A percentile compares a stretch with the other conserved stretches of the same genome.
Evolutionary conservation across 1,139 yeast species (phyloP).

Genomic region (Saccharomyces hybrid): DNA sequence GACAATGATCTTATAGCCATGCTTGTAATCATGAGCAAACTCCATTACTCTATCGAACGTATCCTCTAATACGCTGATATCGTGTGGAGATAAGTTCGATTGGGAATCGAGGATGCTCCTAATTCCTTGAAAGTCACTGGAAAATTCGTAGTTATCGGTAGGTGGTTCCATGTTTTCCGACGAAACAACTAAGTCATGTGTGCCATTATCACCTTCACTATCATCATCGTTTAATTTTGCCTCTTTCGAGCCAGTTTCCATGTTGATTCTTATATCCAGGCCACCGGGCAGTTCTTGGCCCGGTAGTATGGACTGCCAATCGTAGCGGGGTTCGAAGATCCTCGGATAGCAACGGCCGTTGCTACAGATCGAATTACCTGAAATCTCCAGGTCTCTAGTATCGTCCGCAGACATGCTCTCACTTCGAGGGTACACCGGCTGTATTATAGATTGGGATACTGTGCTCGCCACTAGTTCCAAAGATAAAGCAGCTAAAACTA

Average conservation of each 20-base stretch:
- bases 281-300: constrained; percentile 76
- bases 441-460: background rate
- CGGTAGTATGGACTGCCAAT: constrained; percentile 63
- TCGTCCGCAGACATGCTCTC: background rate
- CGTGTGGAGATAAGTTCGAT: constrained; percentile 12
- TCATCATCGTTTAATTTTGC: constrained; percentile 48
- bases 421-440: background rate
- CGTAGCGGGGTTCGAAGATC: constrained; percentile 49
- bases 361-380: constrained; percentile 36
- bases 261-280: constrained; percentile 60
- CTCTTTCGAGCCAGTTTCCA: constrained; percentile 59
- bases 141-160: constrained; percentile 18
- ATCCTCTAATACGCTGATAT: constrained; percentile 13
- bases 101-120: constrained; percentile 5
- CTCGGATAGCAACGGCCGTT: constrained; percentile 55
- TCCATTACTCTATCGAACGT: constrained; percentile 28
- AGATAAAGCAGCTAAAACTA: background rate
- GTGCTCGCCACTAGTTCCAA: background rate
- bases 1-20: constrained; percentile 28
- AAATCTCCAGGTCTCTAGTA: background rate
- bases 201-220: background rate
- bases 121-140: constrained; percentile 17
- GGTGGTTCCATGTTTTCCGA: background rate
- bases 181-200: background rate
- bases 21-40: constrained; percentile 31